A percentile compares a stretch with the other conserved stretches of the same genome.
Conservation (phyloP, 1,284 basidiomycete genomes). For the Cystodermella granulosa region DNA sequence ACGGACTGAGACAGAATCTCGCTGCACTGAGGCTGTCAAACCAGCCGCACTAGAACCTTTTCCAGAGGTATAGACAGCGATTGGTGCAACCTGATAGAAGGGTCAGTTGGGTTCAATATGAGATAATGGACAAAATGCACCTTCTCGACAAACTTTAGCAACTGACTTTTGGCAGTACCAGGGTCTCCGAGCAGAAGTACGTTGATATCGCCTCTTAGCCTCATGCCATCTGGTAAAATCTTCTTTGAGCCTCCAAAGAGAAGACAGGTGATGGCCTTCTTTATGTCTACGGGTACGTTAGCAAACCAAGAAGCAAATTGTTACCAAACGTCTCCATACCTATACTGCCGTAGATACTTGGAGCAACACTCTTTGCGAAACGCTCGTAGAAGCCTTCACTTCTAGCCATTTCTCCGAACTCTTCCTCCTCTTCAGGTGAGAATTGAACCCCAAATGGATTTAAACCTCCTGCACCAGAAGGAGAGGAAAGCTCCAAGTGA, state of each 20-base stretch:
- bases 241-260: constrained; percentile 99
- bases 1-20: constrained; percentile 83
- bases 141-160: constrained; percentile 98
- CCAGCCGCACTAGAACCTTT: constrained; percentile 97
- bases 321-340: constrained; percentile 48
- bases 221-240: constrained; percentile 95
- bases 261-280: constrained; percentile 93
- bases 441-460: constrained; percentile 84
- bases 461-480: constrained; percentile 58
- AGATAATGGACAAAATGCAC: constrained; percentile 35
- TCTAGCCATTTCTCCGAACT: constrained; percentile 85
- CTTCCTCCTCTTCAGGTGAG: constrained; percentile 94
- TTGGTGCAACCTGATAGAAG: constrained; percentile 74
- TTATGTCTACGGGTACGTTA: constrained; percentile 72
- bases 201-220: constrained; percentile 96
- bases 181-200: constrained; percentile 95
- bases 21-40: constrained; percentile 95
- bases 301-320: background rate
- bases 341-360: constrained; percentile 92
- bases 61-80: constrained; percentile 96
- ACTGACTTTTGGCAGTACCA: constrained; percentile 95
- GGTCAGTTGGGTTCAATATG: background rate
- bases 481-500: constrained; percentile 84
- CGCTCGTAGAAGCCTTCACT: constrained; percentile 90
- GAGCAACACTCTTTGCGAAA: constrained; percentile 91